Base-by-base conservation (phyloP, 164 flowering plant species). In the Tinospora cordifolia region DNA sequence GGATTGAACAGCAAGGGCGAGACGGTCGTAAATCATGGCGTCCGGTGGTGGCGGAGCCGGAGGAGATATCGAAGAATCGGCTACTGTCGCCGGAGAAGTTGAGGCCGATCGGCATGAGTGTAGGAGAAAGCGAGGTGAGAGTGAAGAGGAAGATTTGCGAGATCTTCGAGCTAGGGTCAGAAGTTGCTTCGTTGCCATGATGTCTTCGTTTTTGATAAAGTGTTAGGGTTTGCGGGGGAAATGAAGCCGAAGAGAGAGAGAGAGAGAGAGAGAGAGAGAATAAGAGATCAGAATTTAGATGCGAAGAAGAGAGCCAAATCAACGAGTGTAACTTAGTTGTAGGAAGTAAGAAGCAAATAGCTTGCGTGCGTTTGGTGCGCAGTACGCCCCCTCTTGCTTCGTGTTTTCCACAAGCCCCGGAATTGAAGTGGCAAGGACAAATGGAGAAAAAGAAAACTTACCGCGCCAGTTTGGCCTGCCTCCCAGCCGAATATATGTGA, bases 1-100 rank as follows among this genome's bases (percentile, higher is more conserved):
- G 4, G 70, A 67, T 59, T 79, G 81, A 51, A 81, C 78, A 40
- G 60, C 66, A 30, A 78, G 78, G 10, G 84, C 80, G 6, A 82
- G 71, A 26, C 71, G 79, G 51, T 82, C 85, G 72, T 84, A 84
- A 75, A 68, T 59, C 85, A 82, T 81, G 38, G 64, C 72, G 36
- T 71, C 62, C 0, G 81, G 78, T 7, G 81, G 40, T 9, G 79
- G 69, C 0, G 81, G 75, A 6, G 80, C 34, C 11, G 74, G 26
- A 3, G 67, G 60, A 8, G 69, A 9, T 41, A 64, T 12, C n/a
- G 69, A 54, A 6, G 73, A 25, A 0, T 71, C 13, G 41, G 72
- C 67, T 63, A 72, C 7, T 15, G 4, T 30, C 36, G 77, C 75
- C 1, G 72, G 69, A n/a, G 79, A 60, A 11, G 39, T 62, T 12